These are phyloP conservation scores for Colletotrichum sp. DNA, from an alignment of 2,329 filamentous ascomycete genomes.

Conservation along the genomic window DNA sequence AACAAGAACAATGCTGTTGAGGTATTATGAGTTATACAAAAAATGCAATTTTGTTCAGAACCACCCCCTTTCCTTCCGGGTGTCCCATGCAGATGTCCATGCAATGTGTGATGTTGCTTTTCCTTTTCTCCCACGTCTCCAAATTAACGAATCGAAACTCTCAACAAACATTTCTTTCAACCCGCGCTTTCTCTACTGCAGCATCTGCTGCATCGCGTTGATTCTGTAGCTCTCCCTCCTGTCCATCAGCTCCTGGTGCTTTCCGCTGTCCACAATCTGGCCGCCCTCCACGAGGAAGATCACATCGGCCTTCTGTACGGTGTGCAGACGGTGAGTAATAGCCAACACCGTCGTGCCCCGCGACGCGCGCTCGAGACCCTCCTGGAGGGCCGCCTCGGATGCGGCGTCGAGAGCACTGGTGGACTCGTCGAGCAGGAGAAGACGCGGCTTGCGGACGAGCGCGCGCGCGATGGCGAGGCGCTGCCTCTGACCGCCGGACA, in stretches of 20 bases:
- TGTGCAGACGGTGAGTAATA: slow-evolving; percentile 63
- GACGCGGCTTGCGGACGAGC: slow-evolving; percentile 71
- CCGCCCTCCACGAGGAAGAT: slow-evolving; percentile 60
- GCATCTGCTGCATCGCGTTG: slow-evolving; percentile 37
- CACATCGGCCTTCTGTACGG: slow-evolving; percentile 60
- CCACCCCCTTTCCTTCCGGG: background rate
- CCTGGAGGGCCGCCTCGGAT: slow-evolving; percentile 69
- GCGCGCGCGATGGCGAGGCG: slow-evolving; percentile 80
- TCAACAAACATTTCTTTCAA: background rate
- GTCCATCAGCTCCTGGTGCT: slow-evolving; percentile 29
- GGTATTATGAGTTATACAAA: background rate
- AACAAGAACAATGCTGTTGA: background rate
- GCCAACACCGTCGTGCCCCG: slow-evolving; percentile 61
- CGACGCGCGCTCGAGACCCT: slow-evolving; percentile 65
- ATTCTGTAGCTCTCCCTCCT: slow-evolving; percentile 31
- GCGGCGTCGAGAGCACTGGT: slow-evolving; percentile 79
- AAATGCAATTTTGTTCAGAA: background rate
- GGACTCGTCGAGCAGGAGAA: slow-evolving; percentile 82
- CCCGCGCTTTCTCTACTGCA: background rate
- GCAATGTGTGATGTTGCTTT: background rate
- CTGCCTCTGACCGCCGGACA: slow-evolving; percentile 83
- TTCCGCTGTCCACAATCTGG: slow-evolving; percentile 43
- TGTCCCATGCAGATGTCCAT: background rate
- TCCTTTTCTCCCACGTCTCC: background rate
- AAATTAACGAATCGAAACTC: background rate